Conservation (phyloP, 2,329 filamentous ascomycete species). For the Byssothecium circinans region DNA sequence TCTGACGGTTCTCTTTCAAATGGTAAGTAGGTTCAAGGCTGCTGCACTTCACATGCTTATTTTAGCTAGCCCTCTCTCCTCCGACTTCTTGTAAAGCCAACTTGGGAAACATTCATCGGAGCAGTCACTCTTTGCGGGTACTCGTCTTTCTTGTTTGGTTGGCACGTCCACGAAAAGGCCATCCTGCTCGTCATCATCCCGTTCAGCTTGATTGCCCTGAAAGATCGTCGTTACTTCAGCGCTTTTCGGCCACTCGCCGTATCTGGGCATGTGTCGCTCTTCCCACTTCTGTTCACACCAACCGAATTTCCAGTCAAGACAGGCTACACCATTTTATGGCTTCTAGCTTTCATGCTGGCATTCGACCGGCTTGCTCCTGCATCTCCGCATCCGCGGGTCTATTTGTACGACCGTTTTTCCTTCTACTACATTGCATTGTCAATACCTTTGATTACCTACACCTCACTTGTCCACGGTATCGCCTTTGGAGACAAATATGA, state of each 20-base stretch:
- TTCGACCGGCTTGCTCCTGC: constrained; percentile 89
- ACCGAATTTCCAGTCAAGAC: constrained; percentile 94
- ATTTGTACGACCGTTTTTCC: constrained; percentile 87
- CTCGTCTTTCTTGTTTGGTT: constrained; percentile 94
- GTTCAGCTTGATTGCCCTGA: constrained; percentile 88
- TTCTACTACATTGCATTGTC: constrained; percentile 86
- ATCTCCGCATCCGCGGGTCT: constrained; percentile 76
- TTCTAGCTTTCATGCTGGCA: constrained; percentile 78
- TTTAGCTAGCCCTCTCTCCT: constrained; percentile 57
- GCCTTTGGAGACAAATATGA: constrained; percentile 81
- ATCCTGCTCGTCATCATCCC: constrained; percentile 92
- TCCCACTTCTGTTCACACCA: constrained; percentile 88
- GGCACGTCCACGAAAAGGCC: constrained; percentile 98
- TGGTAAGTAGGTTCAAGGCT: constrained; percentile 48
- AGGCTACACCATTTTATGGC: constrained; percentile 89
- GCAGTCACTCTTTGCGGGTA: constrained; percentile 92
- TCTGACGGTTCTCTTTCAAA: constrained; percentile 80
- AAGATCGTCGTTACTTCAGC: constrained; percentile 84
- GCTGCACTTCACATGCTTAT: constrained; percentile 13
- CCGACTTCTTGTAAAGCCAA: constrained; percentile 78
- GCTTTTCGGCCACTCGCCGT: constrained; percentile 92
- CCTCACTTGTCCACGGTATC: constrained; percentile 79
- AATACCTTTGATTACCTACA: constrained; percentile 87
- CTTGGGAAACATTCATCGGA: constrained; percentile 87
- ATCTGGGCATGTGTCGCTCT: constrained; percentile 90